phyloP scores from a whole-genome alignment of 2,329 filamentous ascomycete species.

The Penicillium capsulatum region DNA sequence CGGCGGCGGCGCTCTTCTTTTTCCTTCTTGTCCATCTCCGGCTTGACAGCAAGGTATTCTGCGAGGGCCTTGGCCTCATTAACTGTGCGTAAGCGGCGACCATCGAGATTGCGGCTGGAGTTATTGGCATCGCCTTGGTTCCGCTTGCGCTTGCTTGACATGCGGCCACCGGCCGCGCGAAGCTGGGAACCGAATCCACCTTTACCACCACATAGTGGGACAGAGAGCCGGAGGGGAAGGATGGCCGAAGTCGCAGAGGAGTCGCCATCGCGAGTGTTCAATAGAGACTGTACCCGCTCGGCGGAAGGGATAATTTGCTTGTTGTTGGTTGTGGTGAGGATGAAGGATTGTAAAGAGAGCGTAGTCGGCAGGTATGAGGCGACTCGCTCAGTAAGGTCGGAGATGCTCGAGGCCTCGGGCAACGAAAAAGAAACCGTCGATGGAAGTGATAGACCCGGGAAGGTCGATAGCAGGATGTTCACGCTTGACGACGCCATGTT shows the following conservation, averaged over 20 bases:
- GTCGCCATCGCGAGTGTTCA: conserved; percentile 45
- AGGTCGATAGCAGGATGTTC: conserved; percentile 81
- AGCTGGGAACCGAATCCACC: conserved; percentile 97
- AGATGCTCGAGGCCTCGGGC: conserved; percentile 59
- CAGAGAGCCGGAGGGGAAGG: conserved; percentile 74
- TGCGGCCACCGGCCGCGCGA: conserved; percentile 91
- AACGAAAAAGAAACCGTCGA: conserved; percentile 77
- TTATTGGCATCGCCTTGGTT: conserved; percentile 78
- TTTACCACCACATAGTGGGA: conserved; percentile 84
- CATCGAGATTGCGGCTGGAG: conserved; percentile 90
- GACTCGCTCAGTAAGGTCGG: conserved; percentile 62
- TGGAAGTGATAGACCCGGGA: conserved; percentile 76
- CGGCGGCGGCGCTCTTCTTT: conserved; percentile 75
- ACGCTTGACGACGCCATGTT: conserved; percentile 58
- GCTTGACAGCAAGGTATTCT: conserved; percentile 91
- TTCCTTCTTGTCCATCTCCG: conserved; percentile 93
- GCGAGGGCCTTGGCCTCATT: conserved; percentile 93
- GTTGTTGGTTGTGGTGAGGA: conserved; percentile 79
- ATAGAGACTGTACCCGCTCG: conserved; percentile 57
- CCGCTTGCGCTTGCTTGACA: conserved; percentile 92
- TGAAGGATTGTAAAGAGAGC: conserved; percentile 54
- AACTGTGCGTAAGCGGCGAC: conserved; percentile 81
- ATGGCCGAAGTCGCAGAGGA: conserved; percentile 57
- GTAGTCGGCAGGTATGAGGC: conserved; percentile 56
- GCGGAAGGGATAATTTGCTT: conserved; percentile 57